Percentiles rank a stretch among this genome's conserved stretches.
Evolutionary conservation across 495 filamentous ascomycete species (phyloP).

Genomic region (Aspergillus cristatus): DNA sequence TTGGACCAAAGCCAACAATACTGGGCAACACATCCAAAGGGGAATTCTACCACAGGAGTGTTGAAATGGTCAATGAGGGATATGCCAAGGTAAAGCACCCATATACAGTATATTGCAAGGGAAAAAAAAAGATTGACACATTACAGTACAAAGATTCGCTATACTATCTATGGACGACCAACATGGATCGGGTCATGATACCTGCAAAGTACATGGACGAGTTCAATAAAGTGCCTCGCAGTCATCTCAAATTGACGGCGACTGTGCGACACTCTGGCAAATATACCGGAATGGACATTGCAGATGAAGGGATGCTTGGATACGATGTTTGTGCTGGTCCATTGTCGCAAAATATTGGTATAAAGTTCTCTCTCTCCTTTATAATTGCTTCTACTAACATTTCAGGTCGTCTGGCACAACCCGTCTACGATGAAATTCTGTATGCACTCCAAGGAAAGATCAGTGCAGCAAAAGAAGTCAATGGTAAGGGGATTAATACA

Average conservation of each 20-base stretch:
- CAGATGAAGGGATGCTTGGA: slow-evolving; percentile 1
- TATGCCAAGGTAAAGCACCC: slow-evolving; percentile 1
- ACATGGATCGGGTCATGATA: slow-evolving; percentile 1
- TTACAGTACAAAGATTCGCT: neutral
- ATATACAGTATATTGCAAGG: neutral
- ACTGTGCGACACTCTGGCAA: neutral
- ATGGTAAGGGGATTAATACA: neutral
- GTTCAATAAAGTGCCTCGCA: slow-evolving; percentile 1
- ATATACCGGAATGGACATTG: slow-evolving; percentile 1
- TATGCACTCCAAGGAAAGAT: neutral
- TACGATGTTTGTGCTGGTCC: slow-evolving; percentile 1
- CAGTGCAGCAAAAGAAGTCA: neutral
- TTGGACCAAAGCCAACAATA: no score
- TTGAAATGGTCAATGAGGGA: neutral
- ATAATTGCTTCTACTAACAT: no score
- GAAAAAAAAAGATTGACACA: neutral
- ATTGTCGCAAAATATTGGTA: slow-evolving; percentile 1
- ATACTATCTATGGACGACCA: slow-evolving; percentile 1
- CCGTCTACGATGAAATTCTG: neutral
- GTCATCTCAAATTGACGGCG: neutral
- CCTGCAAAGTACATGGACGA: slow-evolving; percentile 1
- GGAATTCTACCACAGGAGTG: neutral
- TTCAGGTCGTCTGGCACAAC: neutral
- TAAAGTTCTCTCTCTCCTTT: no score
- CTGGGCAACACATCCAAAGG: neutral